phyloP scores from a whole-genome alignment of 192 early-diverging fungal species.

The Coemansia javaensis region DNA sequence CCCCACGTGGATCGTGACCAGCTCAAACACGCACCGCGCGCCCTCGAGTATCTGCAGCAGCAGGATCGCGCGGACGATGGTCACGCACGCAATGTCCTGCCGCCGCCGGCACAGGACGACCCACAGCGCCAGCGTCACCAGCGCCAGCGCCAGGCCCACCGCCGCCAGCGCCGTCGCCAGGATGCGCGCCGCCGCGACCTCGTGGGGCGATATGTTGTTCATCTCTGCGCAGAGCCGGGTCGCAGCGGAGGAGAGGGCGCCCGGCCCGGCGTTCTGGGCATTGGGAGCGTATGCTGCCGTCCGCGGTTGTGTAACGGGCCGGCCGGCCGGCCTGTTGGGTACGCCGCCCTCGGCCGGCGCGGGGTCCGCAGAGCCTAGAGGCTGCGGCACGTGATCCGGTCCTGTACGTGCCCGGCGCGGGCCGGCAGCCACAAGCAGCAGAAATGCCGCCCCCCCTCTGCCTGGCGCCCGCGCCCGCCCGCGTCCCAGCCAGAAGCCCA shows the following conservation, averaged over 20 bases:
- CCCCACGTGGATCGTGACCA: constrained; percentile 7
- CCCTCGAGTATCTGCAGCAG: constrained; percentile 18
- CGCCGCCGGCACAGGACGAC: constrained; percentile 10
- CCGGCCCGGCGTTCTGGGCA: no score
- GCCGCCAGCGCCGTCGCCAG: constrained; percentile 8
- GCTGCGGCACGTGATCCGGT: no score
- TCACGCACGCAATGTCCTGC: constrained; percentile 21
- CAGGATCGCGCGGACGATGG: constrained; percentile 27
- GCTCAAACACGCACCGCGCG: constrained; percentile 11
- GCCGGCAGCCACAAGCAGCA: no score
- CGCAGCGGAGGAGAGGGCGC: neutral
- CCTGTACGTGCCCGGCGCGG: no score
- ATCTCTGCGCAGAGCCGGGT: neutral
- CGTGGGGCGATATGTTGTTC: constrained; percentile 20
- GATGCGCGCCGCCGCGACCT: constrained; percentile 5
- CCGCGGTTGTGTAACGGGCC: no score
- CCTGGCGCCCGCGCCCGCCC: no score
- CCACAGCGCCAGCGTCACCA: constrained; percentile 6
- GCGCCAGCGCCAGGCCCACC: constrained; percentile 7
- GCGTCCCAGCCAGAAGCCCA: neutral
- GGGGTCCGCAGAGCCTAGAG: no score
- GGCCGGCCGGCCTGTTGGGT: no score
- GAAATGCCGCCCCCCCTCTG: no score
- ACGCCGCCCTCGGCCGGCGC: no score
- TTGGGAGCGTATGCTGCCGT: no score